Conservation (phyloP, 2,329 filamentous ascomycete species). For the Trematosphaeria pertusa region DNA sequence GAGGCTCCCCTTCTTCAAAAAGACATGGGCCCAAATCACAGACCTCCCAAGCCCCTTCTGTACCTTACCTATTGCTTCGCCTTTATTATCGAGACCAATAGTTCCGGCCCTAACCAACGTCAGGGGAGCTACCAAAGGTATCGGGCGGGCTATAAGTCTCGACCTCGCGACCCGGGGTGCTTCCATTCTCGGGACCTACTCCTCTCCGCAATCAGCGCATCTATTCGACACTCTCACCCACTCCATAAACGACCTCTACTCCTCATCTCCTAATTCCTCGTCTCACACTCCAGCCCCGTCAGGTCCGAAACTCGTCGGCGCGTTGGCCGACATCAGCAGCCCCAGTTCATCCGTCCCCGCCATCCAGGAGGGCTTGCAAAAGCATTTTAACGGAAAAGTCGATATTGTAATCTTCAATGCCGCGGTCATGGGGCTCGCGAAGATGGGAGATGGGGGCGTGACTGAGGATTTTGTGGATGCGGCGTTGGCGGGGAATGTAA, state of each 20-base stretch:
- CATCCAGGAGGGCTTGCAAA: constrained; percentile 15
- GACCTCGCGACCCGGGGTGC: constrained; percentile 32
- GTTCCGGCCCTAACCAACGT: no score
- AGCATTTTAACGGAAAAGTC: constrained; percentile 15
- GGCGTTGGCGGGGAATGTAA: constrained; percentile 21
- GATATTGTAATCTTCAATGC: constrained; percentile 27
- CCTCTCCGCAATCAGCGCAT: constrained; percentile 18
- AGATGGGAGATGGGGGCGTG: constrained; percentile 21
- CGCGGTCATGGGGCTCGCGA: constrained; percentile 25
- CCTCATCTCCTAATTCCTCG: not conserved
- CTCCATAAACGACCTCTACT: constrained; percentile 19
- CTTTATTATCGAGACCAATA: no score
- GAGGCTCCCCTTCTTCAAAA: no score
- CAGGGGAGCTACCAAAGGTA: constrained; percentile 36
- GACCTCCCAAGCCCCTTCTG: no score
- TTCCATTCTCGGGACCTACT: constrained; percentile 32
- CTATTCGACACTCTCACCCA: constrained; percentile 23
- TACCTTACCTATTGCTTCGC: no score
- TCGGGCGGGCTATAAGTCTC: constrained; percentile 32
- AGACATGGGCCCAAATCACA: no score
- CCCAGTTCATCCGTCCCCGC: constrained; percentile 3
- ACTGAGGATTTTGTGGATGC: constrained; percentile 14
- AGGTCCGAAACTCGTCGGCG: constrained; percentile 14
- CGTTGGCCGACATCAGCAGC: constrained; percentile 13
- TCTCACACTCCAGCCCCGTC: not conserved